Evolutionary conservation across 768 basidiomycete genomes (phyloP).

Genomic region (Lanmaoa pseudosensibilis): DNA sequence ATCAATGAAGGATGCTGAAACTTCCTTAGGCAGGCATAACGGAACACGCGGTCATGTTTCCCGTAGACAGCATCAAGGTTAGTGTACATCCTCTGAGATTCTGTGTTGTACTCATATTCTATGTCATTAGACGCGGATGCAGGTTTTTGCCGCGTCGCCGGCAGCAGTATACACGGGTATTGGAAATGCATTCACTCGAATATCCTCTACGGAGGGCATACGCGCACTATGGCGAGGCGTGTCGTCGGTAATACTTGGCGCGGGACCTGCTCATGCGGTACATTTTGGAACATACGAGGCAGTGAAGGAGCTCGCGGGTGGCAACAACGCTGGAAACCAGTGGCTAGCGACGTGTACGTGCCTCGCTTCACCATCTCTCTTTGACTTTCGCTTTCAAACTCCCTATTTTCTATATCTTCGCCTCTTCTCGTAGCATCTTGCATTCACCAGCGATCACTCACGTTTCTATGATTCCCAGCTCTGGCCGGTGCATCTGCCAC

Average conservation of each 20-base stretch:
- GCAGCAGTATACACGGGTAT: constrained; percentile 86
- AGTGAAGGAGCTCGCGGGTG: constrained; percentile 90
- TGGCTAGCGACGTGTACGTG: constrained; percentile 85
- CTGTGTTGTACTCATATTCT: constrained; percentile 1
- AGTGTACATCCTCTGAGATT: constrained; percentile 26
- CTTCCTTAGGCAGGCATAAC: constrained; percentile 87
- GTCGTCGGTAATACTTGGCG: constrained; percentile 91
- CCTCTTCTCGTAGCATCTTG: not conserved
- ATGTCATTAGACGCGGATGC: constrained; percentile 87
- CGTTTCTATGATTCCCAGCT: constrained; percentile 47
- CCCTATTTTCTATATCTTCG: not conserved
- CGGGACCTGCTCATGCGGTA: constrained; percentile 96
- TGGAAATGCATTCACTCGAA: constrained; percentile 86
- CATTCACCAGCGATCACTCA: constrained; percentile 11
- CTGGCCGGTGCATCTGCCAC: constrained; percentile 93
- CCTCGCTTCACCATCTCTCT: not conserved
- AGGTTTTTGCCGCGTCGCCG: constrained; percentile 87
- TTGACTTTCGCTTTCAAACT: constrained; percentile 1
- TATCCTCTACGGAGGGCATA: constrained; percentile 92
- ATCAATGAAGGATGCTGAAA: constrained; percentile 14
- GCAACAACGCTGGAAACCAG: constrained; percentile 74
- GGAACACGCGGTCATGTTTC: constrained; percentile 99
- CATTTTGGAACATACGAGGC: constrained; percentile 97
- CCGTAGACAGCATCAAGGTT: constrained; percentile 97
- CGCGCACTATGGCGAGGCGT: constrained; percentile 94